Base-by-base conservation (phyloP, 1,284 basidiomycete genomes). In the Cutaneotrichosporon cutaneum region DNA sequence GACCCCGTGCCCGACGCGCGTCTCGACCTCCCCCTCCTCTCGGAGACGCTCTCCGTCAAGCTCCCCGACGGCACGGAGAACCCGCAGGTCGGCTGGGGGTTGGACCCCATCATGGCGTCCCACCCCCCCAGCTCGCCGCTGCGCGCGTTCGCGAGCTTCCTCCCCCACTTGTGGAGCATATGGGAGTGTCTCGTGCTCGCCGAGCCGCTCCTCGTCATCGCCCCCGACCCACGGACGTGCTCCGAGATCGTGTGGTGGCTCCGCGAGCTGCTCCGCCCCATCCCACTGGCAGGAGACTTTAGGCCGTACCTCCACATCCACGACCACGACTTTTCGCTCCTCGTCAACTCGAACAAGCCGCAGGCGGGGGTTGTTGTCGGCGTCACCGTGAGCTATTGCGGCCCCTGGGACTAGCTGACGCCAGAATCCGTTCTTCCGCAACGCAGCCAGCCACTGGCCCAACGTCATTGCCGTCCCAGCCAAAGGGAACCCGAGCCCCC, bases 291-390 rank as follows among this genome's bases (percentile, higher is more conserved):
- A 0, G 87, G 87, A 3, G 94, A 98, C 74, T 87, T 92, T 70
- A 84, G 94, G 9, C 95, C 94, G 0, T 98, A 95, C 77, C 90
- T 98, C 69, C 96, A 94, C 18, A 94, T 98, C 64, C 94, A 97
- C 75, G 95, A 98, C 71, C 85, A 85, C 44, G 94, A 97, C 69
- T 89, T 92, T 69, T 74, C 84, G 0, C 72, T 84, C 0, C 77
- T 97, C 4, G 87, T 95, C 33, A 92, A 91, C 72, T 87, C 88
- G 65, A 86, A 90, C 51, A 87, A 91, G 65, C 94, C 95, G 0
- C 88, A 89, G 70, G 81, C 89, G 0, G 95, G 94, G 0, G 81
- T 92, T 0, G 75, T 98, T 1, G 80, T 98, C 0, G 94, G 95
- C 10, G 92, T 94, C 1, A 98, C 95, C 0, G 75, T 77, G 45